A percentile compares a stretch with the other conserved stretches of the same genome.
Evolutionary conservation across 768 basidiomycete species (phyloP).

Genomic region (Amanita polypyramis): DNA sequence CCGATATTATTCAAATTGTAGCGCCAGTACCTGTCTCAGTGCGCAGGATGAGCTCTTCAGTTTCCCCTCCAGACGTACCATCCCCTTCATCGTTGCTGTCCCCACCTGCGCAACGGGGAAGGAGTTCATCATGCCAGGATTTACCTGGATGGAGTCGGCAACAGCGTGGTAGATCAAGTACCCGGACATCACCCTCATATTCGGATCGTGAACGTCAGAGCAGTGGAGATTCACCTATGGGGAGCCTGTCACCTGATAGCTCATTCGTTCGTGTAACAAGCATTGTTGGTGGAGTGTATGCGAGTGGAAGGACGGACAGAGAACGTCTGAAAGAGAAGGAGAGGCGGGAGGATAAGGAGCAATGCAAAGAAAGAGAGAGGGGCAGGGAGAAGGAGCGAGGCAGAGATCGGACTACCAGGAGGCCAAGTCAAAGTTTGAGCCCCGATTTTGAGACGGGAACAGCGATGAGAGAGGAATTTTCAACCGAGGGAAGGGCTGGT

Average conservation of each 20-base stretch:
- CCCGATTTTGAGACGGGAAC: conserved; percentile 9
- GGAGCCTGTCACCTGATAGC: conserved; percentile 6
- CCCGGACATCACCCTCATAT: conserved; percentile 7
- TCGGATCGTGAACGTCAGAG: neutral
- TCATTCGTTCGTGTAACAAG: conserved; percentile 5
- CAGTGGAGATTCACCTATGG: conserved; percentile 6
- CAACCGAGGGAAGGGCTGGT: neutral
- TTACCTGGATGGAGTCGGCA: neutral
- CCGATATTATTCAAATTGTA: neutral
- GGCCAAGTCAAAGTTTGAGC: conserved; percentile 4
- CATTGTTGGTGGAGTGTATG: conserved; percentile 5
- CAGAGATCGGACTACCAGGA: conserved; percentile 3
- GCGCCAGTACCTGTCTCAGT: neutral
- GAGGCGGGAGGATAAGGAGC: conserved; percentile 4
- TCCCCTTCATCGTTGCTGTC: conserved; percentile 6
- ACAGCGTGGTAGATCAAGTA: conserved; percentile 4
- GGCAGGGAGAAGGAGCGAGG: conserved; percentile 11
- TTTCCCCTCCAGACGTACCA: neutral
- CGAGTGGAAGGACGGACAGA: conserved; percentile 1
- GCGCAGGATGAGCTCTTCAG: neutral
- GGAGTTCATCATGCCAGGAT: conserved; percentile 7
- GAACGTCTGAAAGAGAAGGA: conserved; percentile 11
- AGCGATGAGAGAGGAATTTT: conserved; percentile 1
- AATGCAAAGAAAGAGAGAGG: conserved; percentile 9
- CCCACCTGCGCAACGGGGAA: conserved; percentile 2